A percentile compares a stretch with the other conserved stretches of the same genome.
Conservation (phyloP, 345 rosid genomes). For the Eucalyptus regnans region DNA sequence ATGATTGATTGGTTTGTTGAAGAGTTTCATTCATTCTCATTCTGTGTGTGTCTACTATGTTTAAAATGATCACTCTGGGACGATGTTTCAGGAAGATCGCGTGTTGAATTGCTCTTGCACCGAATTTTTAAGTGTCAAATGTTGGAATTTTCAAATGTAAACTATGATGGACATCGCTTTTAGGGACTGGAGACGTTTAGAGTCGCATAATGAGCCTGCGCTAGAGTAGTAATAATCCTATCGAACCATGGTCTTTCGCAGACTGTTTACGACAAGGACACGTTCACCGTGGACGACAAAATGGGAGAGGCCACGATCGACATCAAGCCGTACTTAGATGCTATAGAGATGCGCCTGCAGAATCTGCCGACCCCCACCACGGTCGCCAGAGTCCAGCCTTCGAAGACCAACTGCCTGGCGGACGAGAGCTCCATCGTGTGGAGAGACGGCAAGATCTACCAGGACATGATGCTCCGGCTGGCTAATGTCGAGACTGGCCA, state of each 20-base stretch:
- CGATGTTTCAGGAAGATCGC: rapidly evolving
- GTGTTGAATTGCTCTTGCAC: neutral
- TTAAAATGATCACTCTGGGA: neutral
- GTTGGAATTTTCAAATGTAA: neutral
- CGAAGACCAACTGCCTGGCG: slow-evolving; percentile 29
- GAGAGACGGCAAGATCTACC: slow-evolving; percentile 33
- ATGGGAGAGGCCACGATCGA: slow-evolving; percentile 79
- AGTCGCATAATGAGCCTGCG: neutral
- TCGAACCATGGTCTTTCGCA: neutral
- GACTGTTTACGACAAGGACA: slow-evolving; percentile 77
- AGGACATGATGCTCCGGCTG: slow-evolving; percentile 46
- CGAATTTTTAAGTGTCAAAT: neutral
- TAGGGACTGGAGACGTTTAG: neutral
- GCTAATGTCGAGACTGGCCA: slow-evolving; percentile 52
- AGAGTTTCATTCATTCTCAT: neutral
- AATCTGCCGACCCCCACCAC: slow-evolving; percentile 42
- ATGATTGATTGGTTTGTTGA: neutral
- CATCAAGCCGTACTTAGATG: slow-evolving; percentile 39
- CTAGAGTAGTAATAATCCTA: neutral
- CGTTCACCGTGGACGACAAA: slow-evolving; percentile 52
- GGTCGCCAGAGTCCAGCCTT: slow-evolving; percentile 34
- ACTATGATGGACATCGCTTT: neutral
- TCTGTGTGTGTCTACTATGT: neutral
- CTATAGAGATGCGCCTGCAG: slow-evolving; percentile 23
- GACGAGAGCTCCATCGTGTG: slow-evolving; percentile 45